phyloP scores from a whole-genome alignment of 441 rosid genomes.

The Adansonia madagascariensis region DNA sequence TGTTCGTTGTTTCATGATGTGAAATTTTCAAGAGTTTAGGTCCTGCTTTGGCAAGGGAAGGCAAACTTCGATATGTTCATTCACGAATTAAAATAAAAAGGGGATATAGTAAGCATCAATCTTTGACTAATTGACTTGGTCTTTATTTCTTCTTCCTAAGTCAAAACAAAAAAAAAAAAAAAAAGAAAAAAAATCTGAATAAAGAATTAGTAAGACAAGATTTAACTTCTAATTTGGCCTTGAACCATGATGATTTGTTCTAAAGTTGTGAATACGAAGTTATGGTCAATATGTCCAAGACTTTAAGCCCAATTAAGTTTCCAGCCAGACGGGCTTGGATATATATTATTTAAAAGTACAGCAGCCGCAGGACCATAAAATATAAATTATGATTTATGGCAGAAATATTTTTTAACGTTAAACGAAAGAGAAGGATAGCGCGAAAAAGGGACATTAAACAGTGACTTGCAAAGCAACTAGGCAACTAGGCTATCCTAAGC shows the following conservation, averaged over 20 bases:
- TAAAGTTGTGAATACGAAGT: background rate
- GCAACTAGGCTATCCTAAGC: background rate
- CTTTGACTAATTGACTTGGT: background rate
- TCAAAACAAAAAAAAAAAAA: no score
- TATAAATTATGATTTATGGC: no score
- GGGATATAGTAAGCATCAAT: background rate
- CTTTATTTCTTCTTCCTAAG: background rate
- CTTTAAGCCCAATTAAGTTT: background rate
- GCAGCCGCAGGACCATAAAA: background rate
- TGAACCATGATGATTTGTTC: background rate
- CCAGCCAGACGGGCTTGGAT: background rate
- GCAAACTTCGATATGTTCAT: background rate
- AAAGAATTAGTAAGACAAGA: background rate
- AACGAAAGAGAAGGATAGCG: background rate
- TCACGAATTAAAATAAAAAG: background rate
- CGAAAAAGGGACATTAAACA: background rate
- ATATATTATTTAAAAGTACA: background rate
- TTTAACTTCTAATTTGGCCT: background rate
- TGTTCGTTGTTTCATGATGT: background rate
- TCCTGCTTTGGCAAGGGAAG: background rate
- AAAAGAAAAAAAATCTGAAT: background rate
- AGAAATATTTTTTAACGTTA: no score
- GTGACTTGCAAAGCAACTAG: background rate
- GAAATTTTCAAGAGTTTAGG: background rate
- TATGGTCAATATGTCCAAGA: background rate